Base-by-base conservation (phyloP, 148 eudicot species). In the Amaranthus hypochondriacus region DNA sequence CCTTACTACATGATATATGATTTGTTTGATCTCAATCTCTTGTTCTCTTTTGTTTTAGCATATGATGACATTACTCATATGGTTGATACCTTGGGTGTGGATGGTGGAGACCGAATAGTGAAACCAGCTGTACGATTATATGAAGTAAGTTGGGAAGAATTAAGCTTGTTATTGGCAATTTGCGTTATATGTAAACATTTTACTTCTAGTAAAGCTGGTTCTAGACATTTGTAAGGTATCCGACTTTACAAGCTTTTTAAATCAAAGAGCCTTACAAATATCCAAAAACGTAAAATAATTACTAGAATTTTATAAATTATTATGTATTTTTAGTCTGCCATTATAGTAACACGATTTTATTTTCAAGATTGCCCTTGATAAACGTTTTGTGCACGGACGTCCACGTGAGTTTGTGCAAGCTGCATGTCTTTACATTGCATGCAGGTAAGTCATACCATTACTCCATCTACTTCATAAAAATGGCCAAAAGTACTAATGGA, bases 351-450 rank as follows among this genome's bases (percentile, higher is more conserved):
- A 28, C 39, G 39, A 28, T 28, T 28, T 28, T 28, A 0, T 28
- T 28, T 70, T 83, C 77, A 81, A 90, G 95, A 83, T 92, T 73
- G 97, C 95, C 62, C 64, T 92, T 48, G 90, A 86, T 75, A 73
- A 82, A 72, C 78, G 85, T 68, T 89, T 89, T 82, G 86, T 90
- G 2, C 86, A 87, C 52, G 97, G 97, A 9, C 97, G 97, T 68
- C 84, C 82, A 82, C 84, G 77, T 79, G 89, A 89, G 44, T 90
- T 74, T 50, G 97, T 92, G 70, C 83, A 80, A 63, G 95, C 97
- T 76, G 81, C 94, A 49, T 92, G 97, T 72, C 92, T 92, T 66
- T 92, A 92, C 77, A 87, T 92, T 62, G 77, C 86, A 28, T 89
- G 95, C 75, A 83, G 95, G 97, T 92, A 83, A 86, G 90, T 70